Evolutionary conservation across 352 stramenopile genomes (phyloP), one percentile per base, ranked within the genome.

Genomic region (Paralagenidium karlingii): DNA sequence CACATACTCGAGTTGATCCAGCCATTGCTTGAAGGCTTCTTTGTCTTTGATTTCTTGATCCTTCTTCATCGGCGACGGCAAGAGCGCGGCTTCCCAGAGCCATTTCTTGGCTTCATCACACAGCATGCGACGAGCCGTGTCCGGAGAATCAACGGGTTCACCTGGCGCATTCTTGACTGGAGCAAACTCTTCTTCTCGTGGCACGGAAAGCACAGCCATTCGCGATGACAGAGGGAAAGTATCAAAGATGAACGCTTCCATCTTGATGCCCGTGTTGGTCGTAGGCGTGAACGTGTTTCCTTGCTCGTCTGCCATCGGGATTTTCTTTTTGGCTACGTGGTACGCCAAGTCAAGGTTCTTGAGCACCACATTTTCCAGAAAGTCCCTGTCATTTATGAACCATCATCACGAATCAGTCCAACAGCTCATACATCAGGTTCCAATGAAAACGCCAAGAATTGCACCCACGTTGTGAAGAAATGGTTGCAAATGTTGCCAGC

Each of bases 191-290:
- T 93, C 82, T 21, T 85, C 74, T 13, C 95, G 78, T 8, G 67
- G 46, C 2, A 97, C 90, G 30, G 96, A 91, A 11, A 98, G 70
- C 25, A 98, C 75, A 0, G 83, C 91, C 84, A 98, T 97, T 13
- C 56, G 69, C 29, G 76, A 59, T 7, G 91, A 95, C 1, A 97
- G 65, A 28, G 89, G 85, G 52, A 99, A 99, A 4, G 98, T 91
- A 63, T 99, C 96, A 58, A 99, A 99, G 50, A 99, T 99, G 58
- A 99, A 99, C 5, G 82, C 80, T 59, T 99, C 96, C 13, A 99
- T 61, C 61, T 99, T 99, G 60, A 99, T 87, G 16, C 94, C 96
- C 40, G 97, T 97, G 51, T 94, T 94, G 10, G 48, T 54, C 5
- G 48, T 50, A 0, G 90, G 90, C 21, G 67, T 89, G 19, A 91